Conservation (phyloP, 768 basidiomycete genomes). For the Udeniomyces megalosporus region DNA sequence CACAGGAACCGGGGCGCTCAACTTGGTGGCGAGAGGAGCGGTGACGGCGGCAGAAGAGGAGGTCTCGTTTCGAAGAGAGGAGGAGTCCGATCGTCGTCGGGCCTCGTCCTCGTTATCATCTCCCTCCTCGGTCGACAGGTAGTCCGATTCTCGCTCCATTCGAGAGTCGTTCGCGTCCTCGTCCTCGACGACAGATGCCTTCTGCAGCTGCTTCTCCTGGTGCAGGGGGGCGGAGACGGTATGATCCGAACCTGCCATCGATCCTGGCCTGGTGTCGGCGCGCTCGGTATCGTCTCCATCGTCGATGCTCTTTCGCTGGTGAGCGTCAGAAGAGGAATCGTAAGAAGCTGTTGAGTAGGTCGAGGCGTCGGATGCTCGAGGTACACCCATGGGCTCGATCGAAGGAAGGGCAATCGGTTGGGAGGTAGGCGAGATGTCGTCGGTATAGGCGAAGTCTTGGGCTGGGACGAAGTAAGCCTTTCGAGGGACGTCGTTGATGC, state of each 20-base stretch:
- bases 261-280: no score
- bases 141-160: no score
- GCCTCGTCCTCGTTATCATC: no score
- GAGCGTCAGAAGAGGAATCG: neutral
- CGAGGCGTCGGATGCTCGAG: neutral
- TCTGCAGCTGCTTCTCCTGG: no score
- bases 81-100: no score
- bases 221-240: no score
- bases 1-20: neutral
- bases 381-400: no score
- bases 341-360: neutral
- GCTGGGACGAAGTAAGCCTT: neutral
- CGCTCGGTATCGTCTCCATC: no score
- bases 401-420: neutral
- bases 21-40: neutral
- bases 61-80: no score
- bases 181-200: no score
- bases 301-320: neutral
- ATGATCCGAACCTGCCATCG: no score
- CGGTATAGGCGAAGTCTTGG: neutral
- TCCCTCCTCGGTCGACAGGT: neutral
- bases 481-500: neutral
- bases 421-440: slow-evolving; percentile 9
- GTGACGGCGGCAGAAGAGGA: neutral
- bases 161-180: no score